phyloP scores from a whole-genome alignment of 805 yeast species.

The Candida nanaspora region DNA sequence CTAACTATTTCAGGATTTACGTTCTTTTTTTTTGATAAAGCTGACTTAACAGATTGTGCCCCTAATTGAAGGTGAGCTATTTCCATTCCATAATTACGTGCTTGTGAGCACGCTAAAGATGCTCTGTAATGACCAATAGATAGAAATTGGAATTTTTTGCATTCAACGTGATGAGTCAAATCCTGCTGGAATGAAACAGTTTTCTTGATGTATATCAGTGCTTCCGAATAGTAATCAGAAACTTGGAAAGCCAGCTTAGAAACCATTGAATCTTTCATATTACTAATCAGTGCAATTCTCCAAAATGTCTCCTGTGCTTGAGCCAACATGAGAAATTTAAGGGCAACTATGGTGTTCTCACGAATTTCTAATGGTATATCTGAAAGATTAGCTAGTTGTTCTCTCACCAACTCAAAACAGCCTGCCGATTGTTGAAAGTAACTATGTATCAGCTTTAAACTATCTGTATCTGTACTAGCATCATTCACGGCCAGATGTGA shows the following conservation, averaged over 20 bases:
- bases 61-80: constrained; percentile 51
- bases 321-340: constrained; percentile 55
- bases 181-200: constrained; percentile 35
- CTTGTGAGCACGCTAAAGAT: constrained; percentile 40
- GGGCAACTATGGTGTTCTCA: constrained; percentile 38
- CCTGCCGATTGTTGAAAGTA: constrained; percentile 73
- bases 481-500: constrained; percentile 47
- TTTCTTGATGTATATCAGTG: constrained; percentile 35
- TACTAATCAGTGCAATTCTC: constrained; percentile 54
- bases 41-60: constrained; percentile 27
- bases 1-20: not conserved
- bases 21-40: constrained; percentile 28
- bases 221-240: constrained; percentile 44
- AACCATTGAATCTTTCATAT: constrained; percentile 51
- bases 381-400: constrained; percentile 11
- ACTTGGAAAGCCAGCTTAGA: constrained; percentile 62
- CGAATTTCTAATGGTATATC: constrained; percentile 40
- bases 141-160: constrained; percentile 58
- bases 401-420: constrained; percentile 35
- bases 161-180: constrained; percentile 55
- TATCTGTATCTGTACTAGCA: constrained; percentile 40
- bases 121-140: constrained; percentile 67
- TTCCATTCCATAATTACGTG: constrained; percentile 62
- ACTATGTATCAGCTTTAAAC: constrained; percentile 54
- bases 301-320: constrained; percentile 87